These are phyloP conservation scores for Naganishia cerealis DNA, from an alignment of 1,284 basidiomycete species.

Conservation along the genomic window DNA sequence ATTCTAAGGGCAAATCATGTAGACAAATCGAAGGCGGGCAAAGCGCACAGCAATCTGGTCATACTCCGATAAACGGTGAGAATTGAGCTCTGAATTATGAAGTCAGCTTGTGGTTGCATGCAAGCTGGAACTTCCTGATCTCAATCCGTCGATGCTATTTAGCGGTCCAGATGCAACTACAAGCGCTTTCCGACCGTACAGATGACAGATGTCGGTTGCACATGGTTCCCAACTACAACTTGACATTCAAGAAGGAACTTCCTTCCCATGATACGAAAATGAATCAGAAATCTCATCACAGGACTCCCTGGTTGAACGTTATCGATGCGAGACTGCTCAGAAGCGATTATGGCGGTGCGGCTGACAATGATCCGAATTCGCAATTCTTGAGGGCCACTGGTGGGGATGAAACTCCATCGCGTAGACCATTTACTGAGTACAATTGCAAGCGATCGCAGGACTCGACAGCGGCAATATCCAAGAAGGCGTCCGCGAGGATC, in stretches of 20 bases:
- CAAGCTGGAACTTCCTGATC: background rate
- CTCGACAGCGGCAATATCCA: background rate
- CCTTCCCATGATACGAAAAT: background rate
- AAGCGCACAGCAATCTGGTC: too few relatives aligned
- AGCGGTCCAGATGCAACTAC: background rate
- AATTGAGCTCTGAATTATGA: too few relatives aligned
- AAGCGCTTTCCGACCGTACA: background rate
- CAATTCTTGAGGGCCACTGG: background rate
- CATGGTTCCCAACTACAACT: conserved; percentile 12
- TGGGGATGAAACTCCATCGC: background rate
- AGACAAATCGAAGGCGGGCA: too few relatives aligned
- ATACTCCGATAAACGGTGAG: too few relatives aligned
- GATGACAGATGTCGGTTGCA: background rate
- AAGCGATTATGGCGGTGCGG: background rate
- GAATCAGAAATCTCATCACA: background rate
- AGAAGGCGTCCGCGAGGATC: background rate
- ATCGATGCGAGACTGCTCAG: background rate
- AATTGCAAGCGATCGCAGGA: background rate
- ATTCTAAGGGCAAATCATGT: too few relatives aligned
- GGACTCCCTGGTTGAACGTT: background rate
- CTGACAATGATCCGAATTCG: background rate
- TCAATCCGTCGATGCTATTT: background rate
- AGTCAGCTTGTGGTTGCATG: too few relatives aligned
- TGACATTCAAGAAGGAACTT: background rate
- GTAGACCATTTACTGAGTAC: background rate